Conservation (phyloP, 2,329 filamentous ascomycete species). For the Lojkania enalia region DNA sequence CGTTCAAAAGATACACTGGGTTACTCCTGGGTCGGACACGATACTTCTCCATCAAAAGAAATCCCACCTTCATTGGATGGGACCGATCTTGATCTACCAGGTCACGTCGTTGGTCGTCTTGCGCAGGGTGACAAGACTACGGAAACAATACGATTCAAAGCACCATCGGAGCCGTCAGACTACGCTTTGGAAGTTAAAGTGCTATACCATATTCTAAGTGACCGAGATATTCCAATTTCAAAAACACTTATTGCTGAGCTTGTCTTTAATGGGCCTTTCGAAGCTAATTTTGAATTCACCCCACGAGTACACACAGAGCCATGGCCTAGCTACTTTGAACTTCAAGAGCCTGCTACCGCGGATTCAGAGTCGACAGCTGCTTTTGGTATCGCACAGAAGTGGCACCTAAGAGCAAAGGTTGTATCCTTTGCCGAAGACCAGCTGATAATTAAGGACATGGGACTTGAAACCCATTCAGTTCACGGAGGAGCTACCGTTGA, state of each 20-base stretch:
- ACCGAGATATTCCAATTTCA: constrained; percentile 77
- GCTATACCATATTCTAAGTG: constrained; percentile 77
- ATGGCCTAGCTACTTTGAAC: constrained; percentile 87
- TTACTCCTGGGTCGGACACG: constrained; percentile 52
- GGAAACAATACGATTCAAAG: constrained; percentile 45
- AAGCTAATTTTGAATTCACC: constrained; percentile 85
- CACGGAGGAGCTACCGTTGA: constrained; percentile 65
- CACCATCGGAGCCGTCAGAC: constrained; percentile 52
- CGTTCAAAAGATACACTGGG: constrained; percentile 51
- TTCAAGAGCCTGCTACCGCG: constrained; percentile 48
- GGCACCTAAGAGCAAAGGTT: constrained; percentile 72
- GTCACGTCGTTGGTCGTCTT: constrained; percentile 43
- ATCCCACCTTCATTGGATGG: constrained; percentile 27
- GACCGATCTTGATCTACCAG: constrained; percentile 37
- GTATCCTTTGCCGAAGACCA: constrained; percentile 74
- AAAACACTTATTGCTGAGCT: constrained; percentile 72
- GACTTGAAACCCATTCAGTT: constrained; percentile 63
- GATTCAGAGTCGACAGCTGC: constrained; percentile 41
- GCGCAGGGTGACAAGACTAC: constrained; percentile 34
- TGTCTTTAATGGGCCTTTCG: constrained; percentile 79
- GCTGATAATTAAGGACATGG: constrained; percentile 65
- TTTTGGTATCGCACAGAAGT: constrained; percentile 75
- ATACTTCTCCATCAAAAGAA: constrained; percentile 38
- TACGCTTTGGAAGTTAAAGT: constrained; percentile 74
- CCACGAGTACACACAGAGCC: constrained; percentile 75